phyloP scores from a whole-genome alignment of 805 yeast species.

The Pichia cabralensis region DNA sequence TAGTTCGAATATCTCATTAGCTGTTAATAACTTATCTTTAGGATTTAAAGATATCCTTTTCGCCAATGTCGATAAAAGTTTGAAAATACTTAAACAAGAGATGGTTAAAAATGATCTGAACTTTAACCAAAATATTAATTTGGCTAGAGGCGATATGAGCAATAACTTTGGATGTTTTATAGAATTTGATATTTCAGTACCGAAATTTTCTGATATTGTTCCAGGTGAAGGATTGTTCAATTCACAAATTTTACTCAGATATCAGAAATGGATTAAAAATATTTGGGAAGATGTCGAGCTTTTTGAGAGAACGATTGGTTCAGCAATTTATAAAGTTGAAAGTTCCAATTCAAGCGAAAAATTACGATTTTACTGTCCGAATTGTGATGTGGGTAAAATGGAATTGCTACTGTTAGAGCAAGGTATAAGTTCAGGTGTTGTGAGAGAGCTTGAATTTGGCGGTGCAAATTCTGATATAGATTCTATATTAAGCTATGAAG shows the following conservation, averaged over 20 bases:
- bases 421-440: conserved; percentile 32
- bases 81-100: no score
- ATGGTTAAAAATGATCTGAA: no score
- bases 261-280: no score
- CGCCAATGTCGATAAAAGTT: conserved; percentile 10
- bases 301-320: conserved; percentile 20
- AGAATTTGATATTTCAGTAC: conserved; percentile 41
- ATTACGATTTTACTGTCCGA: conserved; percentile 52
- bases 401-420: conserved; percentile 32
- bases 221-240: conserved; percentile 18
- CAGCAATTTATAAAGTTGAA: conserved; percentile 33
- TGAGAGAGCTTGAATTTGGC: conserved; percentile 14
- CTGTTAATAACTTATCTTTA: conserved; percentile 46
- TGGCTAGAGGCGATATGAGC: no score
- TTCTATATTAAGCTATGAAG: no score
- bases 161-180: conserved; percentile 38
- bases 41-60: conserved; percentile 25
- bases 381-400: conserved; percentile 50
- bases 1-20: no score
- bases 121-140: no score
- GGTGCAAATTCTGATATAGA: conserved; percentile 9
- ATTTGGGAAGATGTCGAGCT: conserved; percentile 14
- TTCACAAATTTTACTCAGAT: no score
- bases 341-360: conserved; percentile 25
- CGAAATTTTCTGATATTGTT: conserved; percentile 6